These are phyloP conservation scores for Mercurialis annua DNA, from an alignment of 345 rosid species.

Conservation along the genomic window DNA sequence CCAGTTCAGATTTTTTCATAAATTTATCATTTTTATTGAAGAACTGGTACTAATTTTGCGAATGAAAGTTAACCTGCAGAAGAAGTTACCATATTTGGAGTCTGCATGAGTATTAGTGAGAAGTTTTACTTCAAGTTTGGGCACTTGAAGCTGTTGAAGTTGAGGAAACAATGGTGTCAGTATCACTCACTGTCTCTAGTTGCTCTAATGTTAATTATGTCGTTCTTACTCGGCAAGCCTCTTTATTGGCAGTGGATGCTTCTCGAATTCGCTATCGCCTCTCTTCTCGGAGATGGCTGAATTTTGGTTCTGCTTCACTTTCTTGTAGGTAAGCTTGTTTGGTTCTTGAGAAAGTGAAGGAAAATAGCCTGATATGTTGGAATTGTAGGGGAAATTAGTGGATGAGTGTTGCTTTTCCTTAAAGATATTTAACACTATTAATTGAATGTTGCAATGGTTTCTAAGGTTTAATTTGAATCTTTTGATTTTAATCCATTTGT, in stretches of 20 bases:
- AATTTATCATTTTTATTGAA: too few species aligned
- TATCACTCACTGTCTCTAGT: conserved; percentile 38
- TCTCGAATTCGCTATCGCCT: conserved; percentile 53
- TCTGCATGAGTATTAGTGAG: conserved; percentile 55
- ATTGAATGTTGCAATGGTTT: background rate
- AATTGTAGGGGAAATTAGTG: background rate
- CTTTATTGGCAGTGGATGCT: conserved; percentile 35
- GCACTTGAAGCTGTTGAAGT: conserved; percentile 36
- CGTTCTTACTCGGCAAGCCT: conserved; percentile 34
- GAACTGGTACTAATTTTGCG: background rate
- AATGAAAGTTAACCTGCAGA: conserved; percentile 5
- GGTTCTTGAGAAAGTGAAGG: conserved; percentile 4
- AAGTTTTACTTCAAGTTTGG: conserved; percentile 33
- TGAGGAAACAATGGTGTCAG: conserved; percentile 34
- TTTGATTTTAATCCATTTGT: background rate
- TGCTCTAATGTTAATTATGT: conserved; percentile 17
- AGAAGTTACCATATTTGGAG: conserved; percentile 16
- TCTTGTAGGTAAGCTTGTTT: conserved; percentile 33
- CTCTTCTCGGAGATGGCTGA: conserved; percentile 66
- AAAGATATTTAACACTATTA: too few species aligned
- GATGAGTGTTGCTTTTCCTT: background rate
- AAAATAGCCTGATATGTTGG: background rate
- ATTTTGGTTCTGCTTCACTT: conserved; percentile 18
- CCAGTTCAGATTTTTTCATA: too few species aligned
- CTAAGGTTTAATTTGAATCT: background rate